Base-by-base conservation (phyloP, 345 rosid genomes). In the Populus ilicifolia region DNA sequence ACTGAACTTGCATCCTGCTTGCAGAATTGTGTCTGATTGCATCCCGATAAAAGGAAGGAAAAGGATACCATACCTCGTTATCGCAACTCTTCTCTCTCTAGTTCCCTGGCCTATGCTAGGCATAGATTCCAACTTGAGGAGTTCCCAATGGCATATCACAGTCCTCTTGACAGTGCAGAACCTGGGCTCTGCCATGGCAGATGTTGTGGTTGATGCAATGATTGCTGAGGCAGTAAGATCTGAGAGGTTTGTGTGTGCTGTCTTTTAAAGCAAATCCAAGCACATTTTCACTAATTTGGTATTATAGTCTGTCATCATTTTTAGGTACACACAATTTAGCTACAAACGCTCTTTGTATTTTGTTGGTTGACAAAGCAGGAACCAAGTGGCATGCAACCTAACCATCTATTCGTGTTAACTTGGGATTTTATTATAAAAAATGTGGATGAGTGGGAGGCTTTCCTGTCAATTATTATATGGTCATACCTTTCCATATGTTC, bases 131-230 rank as follows among this genome's bases (percentile, higher is more conserved):
- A 59, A 79, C 67, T 70, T 85, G 21, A 88, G 95, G 83, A 90
- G 81, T 84, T 92, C 98, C 64, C 87, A 76, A 30, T 78, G 88
- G 76, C 88, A 88, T 80, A 89, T 93, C 72, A 88, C 79, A 71
- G 77, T 88, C 80, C 74, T 93, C 48, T 85, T 96, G 88, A 96
- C 98, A 20, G 67, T 90, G 54, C 99, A 96, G 80, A 96, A 96
- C 79, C 84, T 96, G 10, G 99, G 98, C 67, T 90, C 97, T 8
- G 99, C 98, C 12, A 92, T 93, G 97, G 97, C 97, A 33, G 98
- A 96, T 89, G 98, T 92, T 80, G 98, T 96, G 76, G 81, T 93
- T 16, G 99, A 93, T 83, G 99, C 97, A 63, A 96, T 96, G 99
- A 92, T 92, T 20, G 99, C 99, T 8, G 98, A 96, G 88, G 96